Base-by-base conservation (phyloP, 768 basidiomycete genomes). In the Mycena latifolia region DNA sequence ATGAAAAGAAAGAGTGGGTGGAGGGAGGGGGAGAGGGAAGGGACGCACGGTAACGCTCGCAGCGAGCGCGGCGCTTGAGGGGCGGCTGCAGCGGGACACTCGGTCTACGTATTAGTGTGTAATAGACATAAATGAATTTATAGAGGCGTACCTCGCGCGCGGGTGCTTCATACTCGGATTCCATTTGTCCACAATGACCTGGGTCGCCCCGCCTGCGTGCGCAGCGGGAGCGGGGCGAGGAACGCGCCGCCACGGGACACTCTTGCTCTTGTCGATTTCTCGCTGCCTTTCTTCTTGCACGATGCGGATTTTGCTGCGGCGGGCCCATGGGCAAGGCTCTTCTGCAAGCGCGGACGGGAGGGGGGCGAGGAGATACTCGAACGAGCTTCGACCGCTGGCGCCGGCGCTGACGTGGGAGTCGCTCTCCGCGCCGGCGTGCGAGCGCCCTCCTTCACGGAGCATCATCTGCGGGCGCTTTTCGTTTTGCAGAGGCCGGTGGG, bases 121-220 rank as follows among this genome's bases (percentile, higher is more conserved):
- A n/a, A n/a, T n/a, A n/a, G n/a, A n/a, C n/a, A n/a, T n/a, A n/a
- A n/a, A n/a, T n/a, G n/a, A n/a, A n/a, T n/a, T n/a, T n/a, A n/a
- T n/a, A n/a, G n/a, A n/a, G n/a, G n/a, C n/a, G n/a, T n/a, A n/a
- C n/a, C 81, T 98, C 94, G 69, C 91, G 90, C 69, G 99, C 95
- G n/a, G n/a, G 24, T 88, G 86, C 77, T 92, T 93, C 92, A 98
- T 97, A 4, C 94, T 93, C 7, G 88, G 89, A 28, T 88, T 88
- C 98, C 97, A 99, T 81, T 97, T 98, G 68, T 93, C 89, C 2
- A 97, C 92, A 76, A 98, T 96, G 67, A 88, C 86, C 75, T 94
- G 95, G 5, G 96, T 98, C 78, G 93, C 87, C 72, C 96, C 95
- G 98, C 96, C 75, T 98, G 94, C 0, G 91, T 87, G 33, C 95